phyloP scores from a whole-genome alignment of 2,329 filamentous ascomycete genomes.

The Cladophialophora carrionii region DNA sequence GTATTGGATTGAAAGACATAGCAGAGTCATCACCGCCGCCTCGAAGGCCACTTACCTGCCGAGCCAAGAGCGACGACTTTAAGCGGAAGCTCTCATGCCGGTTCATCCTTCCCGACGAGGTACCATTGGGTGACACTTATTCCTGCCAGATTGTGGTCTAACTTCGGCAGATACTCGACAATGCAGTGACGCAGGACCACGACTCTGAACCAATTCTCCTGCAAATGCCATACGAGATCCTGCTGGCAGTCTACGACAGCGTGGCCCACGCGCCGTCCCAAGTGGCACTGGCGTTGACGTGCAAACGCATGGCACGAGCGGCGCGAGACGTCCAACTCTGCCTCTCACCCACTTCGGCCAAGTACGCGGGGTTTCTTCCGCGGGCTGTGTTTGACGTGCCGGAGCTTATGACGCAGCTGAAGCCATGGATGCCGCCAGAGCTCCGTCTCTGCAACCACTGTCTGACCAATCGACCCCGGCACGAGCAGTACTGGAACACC shows the following conservation, averaged over 20 bases:
- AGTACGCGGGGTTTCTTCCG: slow-evolving; percentile 38
- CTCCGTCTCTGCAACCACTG: slow-evolving; percentile 38
- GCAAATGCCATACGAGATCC: slow-evolving; percentile 36
- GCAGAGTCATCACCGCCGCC: slow-evolving; percentile 2
- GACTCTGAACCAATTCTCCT: slow-evolving; percentile 26
- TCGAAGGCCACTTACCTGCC: slow-evolving; percentile 30
- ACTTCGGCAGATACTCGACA: slow-evolving; percentile 18
- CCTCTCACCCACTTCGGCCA: slow-evolving; percentile 32
- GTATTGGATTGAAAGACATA: slow-evolving; percentile 11
- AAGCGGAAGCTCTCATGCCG: slow-evolving; percentile 32
- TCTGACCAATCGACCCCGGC: slow-evolving; percentile 35
- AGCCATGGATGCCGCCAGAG: slow-evolving; percentile 34
- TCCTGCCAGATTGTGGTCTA: neutral
- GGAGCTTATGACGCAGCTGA: slow-evolving; percentile 35
- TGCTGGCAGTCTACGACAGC: slow-evolving; percentile 33
- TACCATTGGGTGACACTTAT: neutral
- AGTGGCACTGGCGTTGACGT: slow-evolving; percentile 37
- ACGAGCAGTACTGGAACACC: slow-evolving; percentile 34
- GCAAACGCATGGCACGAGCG: slow-evolving; percentile 36
- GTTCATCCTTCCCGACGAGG: slow-evolving; percentile 28
- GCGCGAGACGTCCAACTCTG: slow-evolving; percentile 31
- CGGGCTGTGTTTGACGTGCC: slow-evolving; percentile 37
- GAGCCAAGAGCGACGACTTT: slow-evolving; percentile 33
- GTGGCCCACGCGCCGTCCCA: slow-evolving; percentile 36
- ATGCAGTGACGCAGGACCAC: neutral